Conservation (phyloP, 1,284 basidiomycete genomes). For the Porodaedalea pini region DNA sequence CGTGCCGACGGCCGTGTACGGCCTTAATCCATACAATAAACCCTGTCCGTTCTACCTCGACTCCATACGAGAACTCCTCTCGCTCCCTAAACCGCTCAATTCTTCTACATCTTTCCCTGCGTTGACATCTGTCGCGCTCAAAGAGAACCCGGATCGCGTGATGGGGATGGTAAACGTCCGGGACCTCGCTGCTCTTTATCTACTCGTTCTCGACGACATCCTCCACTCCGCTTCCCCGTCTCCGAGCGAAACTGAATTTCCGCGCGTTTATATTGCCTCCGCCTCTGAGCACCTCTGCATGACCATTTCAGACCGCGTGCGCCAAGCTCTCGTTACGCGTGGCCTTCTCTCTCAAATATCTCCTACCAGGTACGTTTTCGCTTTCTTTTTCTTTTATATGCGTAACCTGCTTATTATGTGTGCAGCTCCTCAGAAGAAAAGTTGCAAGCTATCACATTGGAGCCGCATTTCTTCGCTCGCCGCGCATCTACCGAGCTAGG, state of each 20-base stretch:
- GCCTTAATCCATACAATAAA: constrained; percentile 15
- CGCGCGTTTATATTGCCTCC: constrained; percentile 5
- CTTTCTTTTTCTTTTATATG: no score
- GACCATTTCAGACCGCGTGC: neutral
- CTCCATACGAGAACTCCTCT: neutral
- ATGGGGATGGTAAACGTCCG: constrained; percentile 7
- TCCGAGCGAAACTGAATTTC: neutral
- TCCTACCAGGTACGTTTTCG: no score
- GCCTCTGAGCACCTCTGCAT: neutral
- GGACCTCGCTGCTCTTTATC: constrained; percentile 1
- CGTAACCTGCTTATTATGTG: no score
- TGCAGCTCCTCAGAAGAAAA: neutral
- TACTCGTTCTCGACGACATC: constrained; percentile 1
- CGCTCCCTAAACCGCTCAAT: neutral
- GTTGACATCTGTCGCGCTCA: neutral
- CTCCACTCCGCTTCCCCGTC: neutral
- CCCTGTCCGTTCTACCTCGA: constrained; percentile 10
- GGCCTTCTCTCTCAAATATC: neutral
- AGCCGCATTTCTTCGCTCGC: neutral
- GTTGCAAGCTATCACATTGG: neutral
- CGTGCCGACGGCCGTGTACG: constrained; percentile 4
- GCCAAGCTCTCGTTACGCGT: neutral
- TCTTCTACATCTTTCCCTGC: neutral
- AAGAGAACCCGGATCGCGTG: neutral
- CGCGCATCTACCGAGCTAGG: constrained; percentile 3